Base-by-base conservation (phyloP, 169 alveolate genomes). In the Plasmodium vivax region DNA sequence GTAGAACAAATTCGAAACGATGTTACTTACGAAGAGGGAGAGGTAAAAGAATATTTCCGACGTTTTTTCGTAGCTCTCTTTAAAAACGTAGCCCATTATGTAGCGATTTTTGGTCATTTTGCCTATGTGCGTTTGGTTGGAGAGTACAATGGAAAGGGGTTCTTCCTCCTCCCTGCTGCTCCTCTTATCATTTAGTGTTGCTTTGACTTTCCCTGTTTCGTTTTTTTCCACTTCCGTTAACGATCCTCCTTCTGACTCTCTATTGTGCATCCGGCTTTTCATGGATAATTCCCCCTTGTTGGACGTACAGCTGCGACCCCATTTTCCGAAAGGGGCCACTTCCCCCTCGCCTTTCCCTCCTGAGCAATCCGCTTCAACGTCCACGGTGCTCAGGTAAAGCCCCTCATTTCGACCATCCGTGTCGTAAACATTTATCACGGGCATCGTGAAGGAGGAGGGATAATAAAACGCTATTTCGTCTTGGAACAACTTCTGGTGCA, bases 401-500 rank as follows among this genome's bases (percentile, higher is more conserved):
- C 27, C 43, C 43, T 90, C 94, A 74, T 90, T 58, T 47, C 41
- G 45, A 38, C 73, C 34, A 14, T 36, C 27, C 38, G 51, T 45
- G 56, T 90, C 94, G 77, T 90, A 90, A 90, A 80, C 58, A 54
- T 90, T 90, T 62, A 90, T 62, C 23, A 90, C 7, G 10, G 94
- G 94, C 68, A 90, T 68, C n/a, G 54, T 47, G 58, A 81, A 90
- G 27, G 94, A 90, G 16, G 84, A n/a, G n/a, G 94, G 94, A 54
- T 68, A 90, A 19, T 81, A 68, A n/a, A 90, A 62, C 19, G 90
- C 27, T 62, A 80, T 82, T 62, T 45, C 91, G n/a, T 90, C 94
- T 12, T 43, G 36, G 83, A 90, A 90, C 81, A 90, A 83, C 54
- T 90, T 90, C 36, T 81, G 38, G 12, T 79, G 73, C 92, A 90